These are phyloP conservation scores for Zymoseptoria tritici DNA, from an alignment of 2,329 filamentous ascomycete species.

Conservation along the genomic window DNA sequence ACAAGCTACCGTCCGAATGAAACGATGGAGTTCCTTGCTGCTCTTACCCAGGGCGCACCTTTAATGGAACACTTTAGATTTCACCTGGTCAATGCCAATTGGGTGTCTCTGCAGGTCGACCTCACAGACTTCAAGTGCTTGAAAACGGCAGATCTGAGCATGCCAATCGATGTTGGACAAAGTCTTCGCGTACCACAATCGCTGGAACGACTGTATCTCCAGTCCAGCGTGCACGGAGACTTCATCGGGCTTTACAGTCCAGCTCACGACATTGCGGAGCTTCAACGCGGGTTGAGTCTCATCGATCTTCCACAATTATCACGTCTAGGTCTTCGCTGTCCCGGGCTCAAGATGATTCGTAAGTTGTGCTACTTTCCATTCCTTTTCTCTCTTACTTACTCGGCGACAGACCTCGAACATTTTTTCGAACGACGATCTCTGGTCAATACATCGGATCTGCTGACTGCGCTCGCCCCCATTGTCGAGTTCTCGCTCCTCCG, in stretches of 20 bases:
- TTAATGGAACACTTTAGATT: neutral
- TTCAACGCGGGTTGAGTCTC: neutral
- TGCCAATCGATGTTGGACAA: neutral
- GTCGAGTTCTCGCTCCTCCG: neutral
- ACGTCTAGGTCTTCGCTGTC: neutral
- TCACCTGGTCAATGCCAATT: neutral
- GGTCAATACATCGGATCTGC: neutral
- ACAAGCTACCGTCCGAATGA: neutral
- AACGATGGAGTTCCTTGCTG: neutral
- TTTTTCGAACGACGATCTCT: neutral
- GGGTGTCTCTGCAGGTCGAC: neutral
- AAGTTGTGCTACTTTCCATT: neutral
- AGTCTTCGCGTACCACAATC: constrained; percentile 6
- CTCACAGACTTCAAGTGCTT: constrained; percentile 3
- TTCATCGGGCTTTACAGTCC: neutral
- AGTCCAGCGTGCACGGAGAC: neutral
- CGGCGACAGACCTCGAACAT: neutral
- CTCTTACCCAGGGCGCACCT: neutral
- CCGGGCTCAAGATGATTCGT: neutral
- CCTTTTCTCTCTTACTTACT: neutral
- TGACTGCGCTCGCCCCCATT: neutral
- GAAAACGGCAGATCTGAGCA: constrained; percentile 3
- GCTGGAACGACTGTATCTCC: neutral
- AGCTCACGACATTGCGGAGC: neutral
- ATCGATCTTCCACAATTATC: neutral